Conservation (phyloP, 2,329 filamentous ascomycete genomes). For the Proliferodiscus dingleyae region DNA sequence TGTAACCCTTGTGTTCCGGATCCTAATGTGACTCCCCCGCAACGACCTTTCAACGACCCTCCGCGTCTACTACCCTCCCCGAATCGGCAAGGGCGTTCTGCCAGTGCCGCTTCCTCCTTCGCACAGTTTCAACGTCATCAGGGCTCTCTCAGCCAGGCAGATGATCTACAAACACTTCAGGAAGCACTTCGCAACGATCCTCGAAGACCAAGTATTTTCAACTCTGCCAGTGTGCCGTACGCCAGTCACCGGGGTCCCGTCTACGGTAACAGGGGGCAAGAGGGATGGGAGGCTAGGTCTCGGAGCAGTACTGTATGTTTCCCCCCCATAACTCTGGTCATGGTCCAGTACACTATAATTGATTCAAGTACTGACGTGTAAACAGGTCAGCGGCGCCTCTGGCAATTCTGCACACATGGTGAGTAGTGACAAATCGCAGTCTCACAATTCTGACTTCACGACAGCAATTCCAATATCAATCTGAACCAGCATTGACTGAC, state of each 20-base stretch:
- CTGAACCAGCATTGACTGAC: conserved; percentile 1
- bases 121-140: conserved; percentile 5
- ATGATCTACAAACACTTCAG: conserved; percentile 4
- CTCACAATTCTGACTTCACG: background rate
- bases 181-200: conserved; percentile 3
- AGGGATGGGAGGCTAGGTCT: conserved; percentile 17
- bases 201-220: conserved; percentile 10
- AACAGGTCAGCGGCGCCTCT: conserved; percentile 6
- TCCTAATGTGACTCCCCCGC: conserved; percentile 55
- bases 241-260: conserved; percentile 6
- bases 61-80: conserved; percentile 5
- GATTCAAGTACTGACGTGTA: background rate
- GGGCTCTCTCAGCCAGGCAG: background rate
- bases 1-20: conserved; percentile 72
- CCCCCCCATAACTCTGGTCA: background rate
- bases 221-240: conserved; percentile 1
- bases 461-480: background rate
- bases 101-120: conserved; percentile 13
- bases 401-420: conserved; percentile 7
- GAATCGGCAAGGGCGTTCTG: conserved; percentile 15
- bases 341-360: background rate
- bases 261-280: conserved; percentile 9
- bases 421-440: background rate
- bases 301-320: conserved; percentile 27
- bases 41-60: conserved; percentile 14